These are phyloP conservation scores for Meira miltonrushii DNA, from an alignment of 1,284 basidiomycete species.

Conservation along the genomic window DNA sequence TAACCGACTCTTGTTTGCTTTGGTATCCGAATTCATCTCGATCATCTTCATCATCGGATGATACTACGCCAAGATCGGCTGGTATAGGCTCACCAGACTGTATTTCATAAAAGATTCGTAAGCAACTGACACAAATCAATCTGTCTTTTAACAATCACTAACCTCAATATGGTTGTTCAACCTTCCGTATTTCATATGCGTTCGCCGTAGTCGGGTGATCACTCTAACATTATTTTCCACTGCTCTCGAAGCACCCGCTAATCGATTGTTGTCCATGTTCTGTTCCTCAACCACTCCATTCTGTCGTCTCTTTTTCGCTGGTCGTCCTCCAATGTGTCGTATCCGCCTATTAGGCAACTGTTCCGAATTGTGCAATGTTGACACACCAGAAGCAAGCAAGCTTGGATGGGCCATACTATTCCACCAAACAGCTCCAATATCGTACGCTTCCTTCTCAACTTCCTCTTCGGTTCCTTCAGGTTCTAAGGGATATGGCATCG, in stretches of 20 bases:
- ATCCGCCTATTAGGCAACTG: not conserved
- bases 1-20: not conserved
- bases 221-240: slow-evolving; percentile 43
- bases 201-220: slow-evolving; percentile 38
- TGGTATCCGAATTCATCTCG: slow-evolving; percentile 18
- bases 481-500: not conserved
- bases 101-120: slow-evolving; percentile 11
- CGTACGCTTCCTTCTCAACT: not conserved
- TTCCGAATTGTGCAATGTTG: slow-evolving; percentile 4
- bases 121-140: not conserved
- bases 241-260: too few species aligned
- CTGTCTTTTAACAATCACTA: not conserved
- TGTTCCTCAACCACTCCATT: too few species aligned
- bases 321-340: not conserved
- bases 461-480: not conserved
- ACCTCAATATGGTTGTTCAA: slow-evolving; percentile 20
- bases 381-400: slow-evolving; percentile 1
- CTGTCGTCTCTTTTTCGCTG: slow-evolving; percentile 2
- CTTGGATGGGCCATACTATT: not conserved
- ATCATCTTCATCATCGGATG: slow-evolving; percentile 37
- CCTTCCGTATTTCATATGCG: slow-evolving; percentile 40
- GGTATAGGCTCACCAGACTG: slow-evolving; percentile 38
- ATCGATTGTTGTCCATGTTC: too few species aligned
- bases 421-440: slow-evolving; percentile 4
- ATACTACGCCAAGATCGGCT: slow-evolving; percentile 33